Evolutionary conservation across 208 protist genomes (phyloP), one percentile per base, ranked within the genome.

Genomic region (Acanthamoeba culbertsoni): DNA sequence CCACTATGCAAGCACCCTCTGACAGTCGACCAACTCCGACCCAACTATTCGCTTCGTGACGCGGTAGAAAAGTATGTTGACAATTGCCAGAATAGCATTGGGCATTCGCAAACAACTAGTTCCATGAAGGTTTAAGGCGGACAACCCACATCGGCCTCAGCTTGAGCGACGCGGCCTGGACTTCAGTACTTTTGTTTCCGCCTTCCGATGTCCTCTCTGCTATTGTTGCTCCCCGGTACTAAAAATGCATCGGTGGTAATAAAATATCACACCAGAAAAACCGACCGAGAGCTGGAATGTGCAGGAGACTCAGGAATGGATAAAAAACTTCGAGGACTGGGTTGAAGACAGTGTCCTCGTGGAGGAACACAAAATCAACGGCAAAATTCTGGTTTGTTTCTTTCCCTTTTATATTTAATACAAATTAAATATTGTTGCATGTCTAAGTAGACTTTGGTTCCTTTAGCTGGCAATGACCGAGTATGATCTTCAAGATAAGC

Each of bases 291-390:
- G 65, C 26, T 90, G 82, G 82, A 68, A 28, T 4, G 57, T 90
- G 35, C 37, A 16, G 12, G 82, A 90, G n/a, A 90, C 82, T 1
- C 59, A 68, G 37, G n/a, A 65, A 23, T 90, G 82, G 82, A n/a
- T 90, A 4, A 35, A 40, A 10, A 62, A 63, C 12, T 90, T 90
- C 26, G 40, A 37, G 10, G 82, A 65, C 26, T 90, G 82, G 82
- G 57, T 90, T 4, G 82, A 62, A 40, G 82, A 90, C 57, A 90
- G 33, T n/a, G 82, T 46, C 23, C n/a, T 90, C 26, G 82, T 90
- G 20, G 82, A 90, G 35, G 82, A 90, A 31, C 51, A 90, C 42
- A 82, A 55, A 0, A 82, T 82, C 71, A 53, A 82, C 45, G 71
- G 71, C 43, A 46, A 53, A 18, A 82, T 23, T 0, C 71, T 82